Conservation (phyloP, 306 rosid species). For the Gastrolobium villosum region DNA sequence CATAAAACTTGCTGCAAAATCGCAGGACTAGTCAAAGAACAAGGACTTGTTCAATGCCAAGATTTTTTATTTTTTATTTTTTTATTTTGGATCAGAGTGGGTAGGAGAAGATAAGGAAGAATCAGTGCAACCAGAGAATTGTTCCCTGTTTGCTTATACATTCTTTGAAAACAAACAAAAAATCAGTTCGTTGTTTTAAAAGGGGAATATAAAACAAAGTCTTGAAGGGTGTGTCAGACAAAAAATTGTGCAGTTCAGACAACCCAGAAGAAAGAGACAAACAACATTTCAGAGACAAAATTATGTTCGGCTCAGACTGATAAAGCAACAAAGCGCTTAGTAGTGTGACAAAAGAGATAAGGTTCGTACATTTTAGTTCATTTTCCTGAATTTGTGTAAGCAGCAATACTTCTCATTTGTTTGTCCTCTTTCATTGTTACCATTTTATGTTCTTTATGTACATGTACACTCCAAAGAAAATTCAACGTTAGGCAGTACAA, state of each 20-base stretch:
- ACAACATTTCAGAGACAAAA: constrained; percentile 52
- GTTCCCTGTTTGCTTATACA: constrained; percentile 58
- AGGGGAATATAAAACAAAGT: constrained; percentile 14
- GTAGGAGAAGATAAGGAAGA: constrained; percentile 53
- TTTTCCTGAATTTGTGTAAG: constrained; percentile 48
- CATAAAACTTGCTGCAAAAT: constrained; percentile 46
- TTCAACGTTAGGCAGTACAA: not conserved
- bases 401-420: constrained; percentile 44
- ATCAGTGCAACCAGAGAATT: constrained; percentile 51
- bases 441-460: constrained; percentile 43
- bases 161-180: constrained; percentile 51
- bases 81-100: constrained; percentile 43
- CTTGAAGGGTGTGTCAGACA: constrained; percentile 47
- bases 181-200: not conserved
- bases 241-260: constrained; percentile 53
- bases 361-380: constrained; percentile 48
- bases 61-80: not conserved
- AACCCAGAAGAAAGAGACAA: constrained; percentile 53
- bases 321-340: constrained; percentile 35
- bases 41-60: constrained; percentile 28
- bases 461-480: constrained; percentile 35
- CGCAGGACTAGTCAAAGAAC: constrained; percentile 50
- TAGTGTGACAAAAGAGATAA: constrained; percentile 54
- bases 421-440: constrained; percentile 46
- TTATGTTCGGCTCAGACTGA: constrained; percentile 54